Evolutionary conservation across 2,329 filamentous ascomycete species (phyloP).

Genomic region (Xylariaceae sp.): DNA sequence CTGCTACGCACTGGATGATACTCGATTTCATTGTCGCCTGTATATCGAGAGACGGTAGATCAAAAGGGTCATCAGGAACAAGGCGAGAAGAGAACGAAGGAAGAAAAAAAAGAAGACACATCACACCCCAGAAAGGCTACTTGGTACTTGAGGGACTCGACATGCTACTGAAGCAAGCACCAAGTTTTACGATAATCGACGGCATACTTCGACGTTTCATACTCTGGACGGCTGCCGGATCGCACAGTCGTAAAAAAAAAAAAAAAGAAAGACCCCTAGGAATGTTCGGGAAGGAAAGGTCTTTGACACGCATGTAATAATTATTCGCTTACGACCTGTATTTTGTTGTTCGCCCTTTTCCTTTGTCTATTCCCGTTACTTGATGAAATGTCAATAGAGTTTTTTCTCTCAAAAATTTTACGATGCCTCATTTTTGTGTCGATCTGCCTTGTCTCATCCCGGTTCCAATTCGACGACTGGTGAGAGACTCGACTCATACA

Average conservation of each 20-base stretch:
- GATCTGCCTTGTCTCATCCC: background rate
- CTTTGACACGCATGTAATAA: conserved; percentile 50
- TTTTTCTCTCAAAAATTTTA: conserved; percentile 8
- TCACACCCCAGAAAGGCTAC: background rate
- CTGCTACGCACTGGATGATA: too few species aligned
- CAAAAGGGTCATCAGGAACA: background rate
- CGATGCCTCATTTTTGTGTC: conserved; percentile 4
- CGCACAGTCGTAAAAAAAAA: conserved; percentile 20
- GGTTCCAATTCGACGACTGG: too few species aligned
- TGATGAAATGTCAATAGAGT: conserved; percentile 29
- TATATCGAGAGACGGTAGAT: background rate
- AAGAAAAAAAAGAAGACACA: conserved; percentile 16
- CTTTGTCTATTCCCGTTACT: conserved; percentile 27
- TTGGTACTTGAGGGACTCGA: conserved; percentile 16
- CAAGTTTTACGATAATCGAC: conserved; percentile 32
- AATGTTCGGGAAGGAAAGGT: conserved; percentile 30
- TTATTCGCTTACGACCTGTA: conserved; percentile 38
- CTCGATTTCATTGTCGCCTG: background rate
- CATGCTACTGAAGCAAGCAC: conserved; percentile 16
- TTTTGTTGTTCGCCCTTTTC: conserved; percentile 31
- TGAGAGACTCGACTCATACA: conserved; percentile 6
- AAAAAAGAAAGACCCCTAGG: too few species aligned
- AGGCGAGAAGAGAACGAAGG: conserved; percentile 11
- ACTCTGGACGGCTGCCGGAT: conserved; percentile 21
- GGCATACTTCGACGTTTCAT: conserved; percentile 26